Evolutionary conservation across 495 filamentous ascomycete species (phyloP).

Genomic region (Aspergillus steynii): DNA sequence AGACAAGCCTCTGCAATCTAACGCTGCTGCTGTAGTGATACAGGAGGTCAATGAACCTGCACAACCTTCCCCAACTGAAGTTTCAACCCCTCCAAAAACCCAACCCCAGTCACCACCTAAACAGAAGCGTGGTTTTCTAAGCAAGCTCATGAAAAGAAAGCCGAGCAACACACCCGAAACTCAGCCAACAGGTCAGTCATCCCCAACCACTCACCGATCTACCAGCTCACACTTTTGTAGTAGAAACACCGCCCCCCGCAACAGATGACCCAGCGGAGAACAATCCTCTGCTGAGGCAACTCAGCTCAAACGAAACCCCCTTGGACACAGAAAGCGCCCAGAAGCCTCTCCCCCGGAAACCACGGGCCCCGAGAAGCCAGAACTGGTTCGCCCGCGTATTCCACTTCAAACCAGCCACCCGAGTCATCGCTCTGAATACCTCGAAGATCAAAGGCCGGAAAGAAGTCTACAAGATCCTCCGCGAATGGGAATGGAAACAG

Average conservation of each 20-base stretch:
- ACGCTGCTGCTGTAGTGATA: constrained; percentile 28
- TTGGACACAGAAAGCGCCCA: constrained; percentile 17
- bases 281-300: constrained; percentile 12
- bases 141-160: constrained; percentile 38
- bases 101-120: constrained; percentile 7
- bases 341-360: constrained; percentile 19
- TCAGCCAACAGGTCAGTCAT: constrained; percentile 24
- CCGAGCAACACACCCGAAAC: constrained; percentile 20
- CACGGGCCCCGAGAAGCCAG: constrained; percentile 33
- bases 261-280: not conserved
- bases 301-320: constrained; percentile 18
- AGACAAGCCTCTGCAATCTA: constrained; percentile 24
- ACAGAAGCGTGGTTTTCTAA: constrained; percentile 23
- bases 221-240: not conserved
- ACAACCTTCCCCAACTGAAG: not conserved
- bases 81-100: constrained; percentile 16
- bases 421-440: constrained; percentile 70
- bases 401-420: constrained; percentile 79
- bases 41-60: constrained; percentile 19
- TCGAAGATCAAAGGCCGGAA: constrained; percentile 67
- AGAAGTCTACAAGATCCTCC: constrained; percentile 70
- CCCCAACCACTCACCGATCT: not conserved
- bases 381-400: constrained; percentile 89
- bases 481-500: constrained; percentile 81
- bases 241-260: not conserved